Evolutionary conservation across 306 rosid species (phyloP).

Genomic region (Vicia villosa): DNA sequence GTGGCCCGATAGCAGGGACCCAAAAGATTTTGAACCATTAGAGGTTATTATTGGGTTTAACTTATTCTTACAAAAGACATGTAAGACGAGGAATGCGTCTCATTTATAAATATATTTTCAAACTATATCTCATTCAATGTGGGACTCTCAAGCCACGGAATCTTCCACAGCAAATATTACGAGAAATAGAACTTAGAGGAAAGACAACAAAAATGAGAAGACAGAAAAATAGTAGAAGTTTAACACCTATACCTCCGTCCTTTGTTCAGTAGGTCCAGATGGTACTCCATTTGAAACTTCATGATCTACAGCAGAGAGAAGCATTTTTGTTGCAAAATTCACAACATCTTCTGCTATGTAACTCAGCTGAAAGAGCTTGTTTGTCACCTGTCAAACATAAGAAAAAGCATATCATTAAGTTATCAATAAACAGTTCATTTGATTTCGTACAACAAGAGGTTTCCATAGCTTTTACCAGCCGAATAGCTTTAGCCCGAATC

Average conservation of each 20-base stretch:
- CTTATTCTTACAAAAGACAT: background rate
- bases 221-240: conserved; percentile 15
- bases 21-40: background rate
- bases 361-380: conserved; percentile 87
- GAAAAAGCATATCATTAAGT: conserved; percentile 15
- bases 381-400: conserved; percentile 71
- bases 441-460: conserved; percentile 25
- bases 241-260: conserved; percentile 53
- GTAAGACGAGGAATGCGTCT: background rate
- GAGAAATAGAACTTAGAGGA: conserved; percentile 24
- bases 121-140: background rate
- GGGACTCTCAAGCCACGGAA: background rate
- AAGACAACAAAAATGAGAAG: background rate
- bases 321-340: conserved; percentile 75
- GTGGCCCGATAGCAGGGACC: background rate
- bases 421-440: conserved; percentile 6
- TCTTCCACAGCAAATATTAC: background rate
- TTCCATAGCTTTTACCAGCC: conserved; percentile 71
- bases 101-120: background rate
- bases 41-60: background rate
- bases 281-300: conserved; percentile 51
- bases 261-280: conserved; percentile 54
- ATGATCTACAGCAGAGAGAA: conserved; percentile 68
- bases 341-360: conserved; percentile 78
- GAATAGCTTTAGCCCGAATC: conserved; percentile 93